Base-by-base conservation (phyloP, 805 yeast genomes). In the Hanseniaspora hatyaiensis region DNA sequence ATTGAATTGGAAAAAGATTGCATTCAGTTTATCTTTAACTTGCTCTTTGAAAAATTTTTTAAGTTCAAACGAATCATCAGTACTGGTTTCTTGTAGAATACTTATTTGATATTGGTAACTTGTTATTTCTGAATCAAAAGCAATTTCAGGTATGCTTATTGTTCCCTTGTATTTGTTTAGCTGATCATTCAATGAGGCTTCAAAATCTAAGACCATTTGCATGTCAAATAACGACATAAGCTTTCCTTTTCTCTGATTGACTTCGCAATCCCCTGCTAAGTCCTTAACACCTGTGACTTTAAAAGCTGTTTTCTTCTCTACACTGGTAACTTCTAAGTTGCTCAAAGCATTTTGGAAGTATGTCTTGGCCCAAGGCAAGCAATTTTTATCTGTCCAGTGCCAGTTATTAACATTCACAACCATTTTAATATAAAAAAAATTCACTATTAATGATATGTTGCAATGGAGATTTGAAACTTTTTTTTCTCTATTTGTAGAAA, bases 331-430 rank as follows among this genome's bases (percentile, higher is more conserved):
- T 12, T 63, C 52, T 34, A 77, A 53, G 0, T 80, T 81, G 9
- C 70, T 69, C 45, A 87, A 67, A 38, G 77, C 73, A 40, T 75
- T 73, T 26, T 66, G 64, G 63, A 92, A 84, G 63, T 89, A 89
- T 34, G 73, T 71, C 52, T 77, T 77, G 11, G 96, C 73, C 98
- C 98, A 92, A 49, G 76, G 80, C 50, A 89, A 74, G 67, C 98
- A 92, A 70, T 92, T 92, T 65, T 89, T 89, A 67, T 89, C 96
- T 53, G 88, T 96, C 97, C 97, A 92, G 72, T 92, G 98, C 98
- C 98, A 89, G 68, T 89, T 89, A 65, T 92, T 92, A 33, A 97
- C 97, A 72, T 89, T 92, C 28, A 92, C 88, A 34, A 84, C 96
- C 96, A 89, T 89, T 32, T 54, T 53, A 26, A 8, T 2, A 8